Evolutionary conservation across 2,329 filamentous ascomycete species (phyloP).

Genomic region (Stemphylium beticola): DNA sequence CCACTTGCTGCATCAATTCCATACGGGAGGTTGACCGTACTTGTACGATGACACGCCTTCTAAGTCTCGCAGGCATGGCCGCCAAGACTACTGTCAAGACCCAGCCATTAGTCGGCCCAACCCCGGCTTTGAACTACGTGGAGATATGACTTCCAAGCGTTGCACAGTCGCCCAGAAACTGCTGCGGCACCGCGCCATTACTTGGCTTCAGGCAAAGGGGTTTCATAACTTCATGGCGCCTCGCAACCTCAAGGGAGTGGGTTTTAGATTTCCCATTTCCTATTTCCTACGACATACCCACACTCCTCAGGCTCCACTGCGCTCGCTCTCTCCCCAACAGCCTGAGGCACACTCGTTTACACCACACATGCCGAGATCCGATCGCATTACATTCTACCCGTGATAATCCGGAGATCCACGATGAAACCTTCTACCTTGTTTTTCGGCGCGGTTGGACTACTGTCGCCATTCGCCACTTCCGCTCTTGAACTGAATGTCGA

Average conservation of each 20-base stretch:
- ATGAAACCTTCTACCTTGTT: constrained; percentile 29
- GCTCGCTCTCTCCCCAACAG: constrained; percentile 14
- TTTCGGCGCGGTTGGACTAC: constrained; percentile 21
- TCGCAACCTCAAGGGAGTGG: constrained; percentile 5
- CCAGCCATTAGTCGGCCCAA: constrained; percentile 2
- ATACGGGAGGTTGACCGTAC: constrained; percentile 4
- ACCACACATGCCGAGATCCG: constrained; percentile 8
- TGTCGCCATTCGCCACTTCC: constrained; percentile 20
- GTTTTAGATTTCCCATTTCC: constrained; percentile 2
- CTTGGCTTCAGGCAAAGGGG: constrained; percentile 24
- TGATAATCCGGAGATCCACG: constrained; percentile 15
- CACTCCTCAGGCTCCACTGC: constrained; percentile 3
- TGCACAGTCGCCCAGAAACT: constrained; percentile 25
- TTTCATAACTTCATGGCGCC: constrained; percentile 23
- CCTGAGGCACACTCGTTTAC: constrained; percentile 15
- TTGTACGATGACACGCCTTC: constrained; percentile 16
- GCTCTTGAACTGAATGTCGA: constrained; percentile 29
- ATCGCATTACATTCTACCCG: background rate
- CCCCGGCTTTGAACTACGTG: constrained; percentile 6
- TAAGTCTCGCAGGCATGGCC: constrained; percentile 1
- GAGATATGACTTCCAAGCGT: constrained; percentile 21
- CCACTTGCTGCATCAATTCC: constrained; percentile 2
- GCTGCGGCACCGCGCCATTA: constrained; percentile 25
- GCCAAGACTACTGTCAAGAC: background rate
- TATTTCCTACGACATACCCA: constrained; percentile 3